Evolutionary conservation across 2,329 filamentous ascomycete species (phyloP), one percentile per base, ranked within the genome.

Genomic region (Colletotrichum agaves): DNA sequence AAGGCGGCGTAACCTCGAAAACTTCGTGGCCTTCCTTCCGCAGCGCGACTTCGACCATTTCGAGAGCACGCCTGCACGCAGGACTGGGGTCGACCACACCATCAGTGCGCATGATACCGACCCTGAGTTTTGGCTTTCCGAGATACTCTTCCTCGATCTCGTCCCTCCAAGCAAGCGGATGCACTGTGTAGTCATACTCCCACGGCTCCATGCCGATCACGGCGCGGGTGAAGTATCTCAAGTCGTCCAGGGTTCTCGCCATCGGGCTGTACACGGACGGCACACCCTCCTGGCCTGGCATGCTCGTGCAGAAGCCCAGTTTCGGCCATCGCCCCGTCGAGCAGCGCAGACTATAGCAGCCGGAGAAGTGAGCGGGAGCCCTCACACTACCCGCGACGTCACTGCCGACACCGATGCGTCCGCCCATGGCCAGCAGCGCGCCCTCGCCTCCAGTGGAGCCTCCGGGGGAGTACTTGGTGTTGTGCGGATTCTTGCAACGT

Each of bases 301-400:
- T 97, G 73, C 91, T 94, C 0, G 94, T 97, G 69, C 87, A 88
- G 76, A 93, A 90, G 10, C 93, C 93, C 46, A 88, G 85, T 78
- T 97, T 97, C 1, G 93, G 93, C 93, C 94, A 98, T 55, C 94
- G 87, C 2, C 95, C 94, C 1, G 93, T 97, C 3, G 92, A 94
- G 80, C 94, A 97, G 39, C 92, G 89, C 23, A 98, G 81, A 17
- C 91, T 91, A 78, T 97, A 98, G 76, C 95, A 93, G 8, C 94
- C 94, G 2, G 92, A 92, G 82, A 94, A 98, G 73, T 97, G 93
- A 5, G 94, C 95, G 0, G 94, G 95, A 2, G 88, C 90, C 59
- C 94, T 87, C 5, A 98, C 94, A 15, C 92, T 96, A 33, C 95
- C 94, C 13, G 94, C 94, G 15, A 98, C 94, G 78, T 97, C 94